Evolutionary conservation across 2,329 filamentous ascomycete species (phyloP).

Genomic region (Endothia cerciana): DNA sequence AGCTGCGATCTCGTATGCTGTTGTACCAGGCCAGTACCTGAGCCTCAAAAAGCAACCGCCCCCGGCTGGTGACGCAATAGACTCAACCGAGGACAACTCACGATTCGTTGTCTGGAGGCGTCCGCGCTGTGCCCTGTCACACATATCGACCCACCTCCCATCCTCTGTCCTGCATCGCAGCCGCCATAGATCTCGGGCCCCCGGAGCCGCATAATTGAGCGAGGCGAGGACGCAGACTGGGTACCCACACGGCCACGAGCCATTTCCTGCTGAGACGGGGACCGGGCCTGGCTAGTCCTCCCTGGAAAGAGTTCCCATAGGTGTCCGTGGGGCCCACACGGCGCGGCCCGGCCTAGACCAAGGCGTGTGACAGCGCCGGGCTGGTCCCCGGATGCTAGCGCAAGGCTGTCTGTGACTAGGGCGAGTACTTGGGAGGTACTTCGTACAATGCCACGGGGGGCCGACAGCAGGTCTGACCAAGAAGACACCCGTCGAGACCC

Average conservation of each 20-base stretch:
- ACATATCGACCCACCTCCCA: neutral
- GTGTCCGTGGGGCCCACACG: conserved; percentile 7
- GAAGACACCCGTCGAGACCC: conserved; percentile 1
- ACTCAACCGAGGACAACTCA: neutral
- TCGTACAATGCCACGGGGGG: conserved; percentile 1
- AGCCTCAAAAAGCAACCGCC: neutral
- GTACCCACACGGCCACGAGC: neutral
- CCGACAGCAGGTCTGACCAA: neutral
- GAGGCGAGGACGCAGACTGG: neutral
- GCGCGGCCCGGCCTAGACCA: conserved; percentile 11
- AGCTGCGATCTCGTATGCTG: neutral
- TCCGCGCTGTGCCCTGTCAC: neutral
- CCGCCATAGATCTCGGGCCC: neutral
- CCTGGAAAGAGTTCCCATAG: conserved; percentile 7
- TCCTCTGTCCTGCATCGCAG: neutral
- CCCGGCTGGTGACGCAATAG: conserved; percentile 5
- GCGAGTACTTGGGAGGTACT: conserved; percentile 10
- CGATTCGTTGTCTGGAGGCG: neutral
- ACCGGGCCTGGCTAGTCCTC: neutral
- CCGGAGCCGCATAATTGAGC: neutral
- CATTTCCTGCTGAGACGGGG: neutral
- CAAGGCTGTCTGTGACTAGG: conserved; percentile 10
- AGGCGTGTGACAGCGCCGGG: neutral
- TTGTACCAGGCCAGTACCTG: neutral
- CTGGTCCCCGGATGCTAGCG: conserved; percentile 3